Conservation (phyloP, 2,329 filamentous ascomycete genomes). For the Pseudogymnoascus sp. region DNA sequence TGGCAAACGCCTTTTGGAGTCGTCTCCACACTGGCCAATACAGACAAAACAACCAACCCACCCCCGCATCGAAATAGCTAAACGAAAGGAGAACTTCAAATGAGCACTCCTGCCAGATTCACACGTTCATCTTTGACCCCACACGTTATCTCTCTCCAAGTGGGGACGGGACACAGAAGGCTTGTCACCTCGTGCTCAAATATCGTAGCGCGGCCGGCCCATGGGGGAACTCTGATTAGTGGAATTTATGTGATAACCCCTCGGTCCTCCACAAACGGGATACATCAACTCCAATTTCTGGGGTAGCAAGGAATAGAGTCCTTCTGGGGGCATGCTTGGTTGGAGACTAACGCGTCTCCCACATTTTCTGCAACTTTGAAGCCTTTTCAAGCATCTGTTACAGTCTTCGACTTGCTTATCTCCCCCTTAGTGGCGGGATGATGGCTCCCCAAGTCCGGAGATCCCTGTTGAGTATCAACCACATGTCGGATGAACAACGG, state of each 20-base stretch:
- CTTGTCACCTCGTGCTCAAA: not conserved
- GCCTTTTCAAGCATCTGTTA: not conserved
- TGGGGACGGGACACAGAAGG: not conserved
- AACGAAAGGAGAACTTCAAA: not conserved
- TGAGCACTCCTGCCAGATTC: not conserved
- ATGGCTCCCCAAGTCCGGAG: not conserved
- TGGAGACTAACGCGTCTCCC: not conserved
- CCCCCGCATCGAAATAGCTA: not conserved
- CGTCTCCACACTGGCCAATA: conserved; percentile 1
- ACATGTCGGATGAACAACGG: conserved; percentile 3
- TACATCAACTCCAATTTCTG: not conserved
- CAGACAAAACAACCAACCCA: conserved; percentile 1
- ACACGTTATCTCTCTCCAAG: conserved; percentile 1
- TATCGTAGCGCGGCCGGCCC: not conserved
- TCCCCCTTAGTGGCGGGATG: not conserved
- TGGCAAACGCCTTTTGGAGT: not conserved
- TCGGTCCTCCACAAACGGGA: conserved; percentile 1
- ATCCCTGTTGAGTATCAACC: not conserved
- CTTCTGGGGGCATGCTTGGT: not conserved
- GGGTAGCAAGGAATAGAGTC: not conserved
- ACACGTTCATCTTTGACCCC: not conserved
- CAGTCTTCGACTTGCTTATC: not conserved
- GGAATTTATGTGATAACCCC: not conserved
- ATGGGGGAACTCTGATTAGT: conserved; percentile 3
- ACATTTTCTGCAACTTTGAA: not conserved